Conservation (phyloP, 2,329 filamentous ascomycete genomes). For the Rachicladosporium sp. region DNA sequence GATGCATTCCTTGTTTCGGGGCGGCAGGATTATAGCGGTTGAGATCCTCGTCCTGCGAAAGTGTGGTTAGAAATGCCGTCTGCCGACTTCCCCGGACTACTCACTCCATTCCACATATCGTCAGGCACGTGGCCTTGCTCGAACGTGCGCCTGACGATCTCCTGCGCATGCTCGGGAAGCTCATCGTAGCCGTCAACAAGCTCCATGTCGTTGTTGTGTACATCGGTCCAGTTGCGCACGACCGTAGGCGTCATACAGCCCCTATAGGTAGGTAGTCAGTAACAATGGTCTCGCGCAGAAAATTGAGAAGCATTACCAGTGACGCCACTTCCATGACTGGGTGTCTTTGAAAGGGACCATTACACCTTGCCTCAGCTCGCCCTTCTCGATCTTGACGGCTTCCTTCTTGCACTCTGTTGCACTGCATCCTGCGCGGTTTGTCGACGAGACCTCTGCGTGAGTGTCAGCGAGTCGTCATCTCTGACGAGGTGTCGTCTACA, state of each 20-base stretch:
- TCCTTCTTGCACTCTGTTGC: slow-evolving; percentile 60
- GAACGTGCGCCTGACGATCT: slow-evolving; percentile 61
- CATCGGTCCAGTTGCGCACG: slow-evolving; percentile 51
- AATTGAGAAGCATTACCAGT: slow-evolving; percentile 53
- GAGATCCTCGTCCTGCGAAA: slow-evolving; percentile 54
- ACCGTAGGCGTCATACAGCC: slow-evolving; percentile 75
- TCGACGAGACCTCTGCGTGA: slow-evolving; percentile 53
- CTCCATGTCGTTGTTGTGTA: slow-evolving; percentile 47
- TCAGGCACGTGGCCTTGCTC: slow-evolving; percentile 69
- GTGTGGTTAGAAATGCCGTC: slow-evolving; percentile 4
- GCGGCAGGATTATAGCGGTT: slow-evolving; percentile 51
- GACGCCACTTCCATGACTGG: slow-evolving; percentile 63
- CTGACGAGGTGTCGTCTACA: too few relatives aligned
- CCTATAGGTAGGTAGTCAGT: slow-evolving; percentile 38
- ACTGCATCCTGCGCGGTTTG: slow-evolving; percentile 62
- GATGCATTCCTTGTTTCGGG: slow-evolving; percentile 14
- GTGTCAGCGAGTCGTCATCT: background rate
- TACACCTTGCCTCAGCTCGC: slow-evolving; percentile 62
- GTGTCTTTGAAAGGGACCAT: slow-evolving; percentile 53
- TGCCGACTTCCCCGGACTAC: slow-evolving; percentile 23
- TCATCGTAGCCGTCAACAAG: slow-evolving; percentile 74
- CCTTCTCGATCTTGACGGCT: slow-evolving; percentile 62
- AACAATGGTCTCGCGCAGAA: background rate
- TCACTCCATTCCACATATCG: slow-evolving; percentile 79
- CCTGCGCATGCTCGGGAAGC: slow-evolving; percentile 53